phyloP scores from a whole-genome alignment of 176 grass and related monocot genomes.

The Rhipidocladum racemiflorum region DNA sequence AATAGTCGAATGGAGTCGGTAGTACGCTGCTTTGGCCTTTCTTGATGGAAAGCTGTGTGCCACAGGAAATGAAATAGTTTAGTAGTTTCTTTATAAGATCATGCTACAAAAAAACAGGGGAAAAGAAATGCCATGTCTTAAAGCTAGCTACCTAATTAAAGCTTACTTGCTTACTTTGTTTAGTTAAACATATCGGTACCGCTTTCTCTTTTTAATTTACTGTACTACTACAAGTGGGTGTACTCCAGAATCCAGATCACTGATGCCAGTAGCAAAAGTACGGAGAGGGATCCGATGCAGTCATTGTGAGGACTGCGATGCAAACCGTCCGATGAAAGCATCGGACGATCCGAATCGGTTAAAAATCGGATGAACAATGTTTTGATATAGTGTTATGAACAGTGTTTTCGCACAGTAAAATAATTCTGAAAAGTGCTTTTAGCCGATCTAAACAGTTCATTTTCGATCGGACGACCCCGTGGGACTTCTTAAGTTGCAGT shows the following conservation, averaged over 20 bases:
- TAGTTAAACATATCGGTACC: slow-evolving; percentile 4
- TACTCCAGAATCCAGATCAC: neutral
- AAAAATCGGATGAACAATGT: too few relatives aligned
- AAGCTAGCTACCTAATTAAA: neutral
- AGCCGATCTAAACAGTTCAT: too few relatives aligned
- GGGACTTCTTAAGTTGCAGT: too few relatives aligned
- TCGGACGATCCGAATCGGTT: too few relatives aligned
- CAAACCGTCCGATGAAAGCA: too few relatives aligned
- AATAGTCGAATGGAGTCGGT: slow-evolving; percentile 13
- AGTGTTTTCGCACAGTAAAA: too few relatives aligned
- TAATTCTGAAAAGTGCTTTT: too few relatives aligned
- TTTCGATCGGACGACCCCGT: too few relatives aligned
- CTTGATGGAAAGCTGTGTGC: slow-evolving; percentile 11
- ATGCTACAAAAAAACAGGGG: neutral
- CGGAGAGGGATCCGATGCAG: too few relatives aligned
- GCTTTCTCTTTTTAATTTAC: neutral
- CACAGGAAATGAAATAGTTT: neutral
- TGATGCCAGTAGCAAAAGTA: neutral
- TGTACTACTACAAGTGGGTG: neutral
- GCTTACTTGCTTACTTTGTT: neutral
- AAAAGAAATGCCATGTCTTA: neutral
- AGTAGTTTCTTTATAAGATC: neutral
- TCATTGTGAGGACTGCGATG: too few relatives aligned
- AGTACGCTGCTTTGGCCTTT: neutral
- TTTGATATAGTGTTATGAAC: too few relatives aligned